These are phyloP conservation scores for Diplogelasinospora grovesii DNA, from an alignment of 495 filamentous ascomycete species.

Conservation along the genomic window DNA sequence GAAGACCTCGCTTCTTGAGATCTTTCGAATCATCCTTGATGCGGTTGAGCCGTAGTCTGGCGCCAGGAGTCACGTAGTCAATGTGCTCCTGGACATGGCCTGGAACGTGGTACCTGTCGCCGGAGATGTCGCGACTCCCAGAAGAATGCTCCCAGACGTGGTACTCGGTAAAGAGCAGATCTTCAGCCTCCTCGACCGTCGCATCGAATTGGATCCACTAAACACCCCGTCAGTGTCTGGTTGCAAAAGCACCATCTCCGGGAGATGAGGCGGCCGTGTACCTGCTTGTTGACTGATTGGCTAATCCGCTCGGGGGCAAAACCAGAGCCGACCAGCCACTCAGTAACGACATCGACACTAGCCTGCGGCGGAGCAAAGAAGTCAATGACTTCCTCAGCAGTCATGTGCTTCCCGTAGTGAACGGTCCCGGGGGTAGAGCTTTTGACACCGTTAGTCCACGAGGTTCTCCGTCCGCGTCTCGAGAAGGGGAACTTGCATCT, in stretches of 20 bases:
- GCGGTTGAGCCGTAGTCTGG: too few species aligned
- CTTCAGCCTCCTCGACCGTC: slow-evolving; percentile 44
- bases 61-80: slow-evolving; percentile 52
- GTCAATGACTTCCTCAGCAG: slow-evolving; percentile 38
- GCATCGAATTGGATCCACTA: slow-evolving; percentile 50
- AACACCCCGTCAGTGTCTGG: too few species aligned
- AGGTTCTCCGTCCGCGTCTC: too few species aligned
- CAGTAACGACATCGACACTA: slow-evolving; percentile 34
- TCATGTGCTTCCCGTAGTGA: slow-evolving; percentile 50
- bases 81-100: slow-evolving; percentile 43
- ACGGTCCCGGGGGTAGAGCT: slow-evolving; percentile 45
- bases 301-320: slow-evolving; percentile 28
- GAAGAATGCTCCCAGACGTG: slow-evolving; percentile 39
- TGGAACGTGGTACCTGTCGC: slow-evolving; percentile 46
- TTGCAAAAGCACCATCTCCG: too few species aligned
- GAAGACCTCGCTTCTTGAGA: too few species aligned
- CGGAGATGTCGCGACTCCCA: slow-evolving; percentile 12
- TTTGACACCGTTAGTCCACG: too few species aligned
- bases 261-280: too few species aligned
- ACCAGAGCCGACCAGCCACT: slow-evolving; percentile 46
- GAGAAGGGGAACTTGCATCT: slow-evolving; percentile 20
- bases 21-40: too few species aligned
- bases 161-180: slow-evolving; percentile 46
- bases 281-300: slow-evolving; percentile 24
- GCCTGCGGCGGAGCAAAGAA: slow-evolving; percentile 42